Evolutionary conservation across 2,329 filamentous ascomycete species (phyloP).

Genomic region (Cladosporium cucumerinum): DNA sequence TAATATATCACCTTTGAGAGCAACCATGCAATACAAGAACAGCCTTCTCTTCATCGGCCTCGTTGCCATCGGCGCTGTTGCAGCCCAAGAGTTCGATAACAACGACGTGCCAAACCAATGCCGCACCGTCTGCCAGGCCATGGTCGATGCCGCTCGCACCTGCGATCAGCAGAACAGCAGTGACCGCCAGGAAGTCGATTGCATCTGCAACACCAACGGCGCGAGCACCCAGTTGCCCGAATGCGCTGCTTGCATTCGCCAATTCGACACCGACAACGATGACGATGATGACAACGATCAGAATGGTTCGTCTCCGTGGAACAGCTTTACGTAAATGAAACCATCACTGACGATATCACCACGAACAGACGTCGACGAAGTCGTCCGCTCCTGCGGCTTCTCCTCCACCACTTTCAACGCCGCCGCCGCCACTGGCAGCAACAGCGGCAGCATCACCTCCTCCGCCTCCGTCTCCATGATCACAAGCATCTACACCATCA

Average conservation of each 20-base stretch:
- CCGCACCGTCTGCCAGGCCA: constrained; percentile 19
- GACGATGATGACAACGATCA: constrained; percentile 26
- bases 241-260: constrained; percentile 33
- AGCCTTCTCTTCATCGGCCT: constrained; percentile 17
- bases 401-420: constrained; percentile 28
- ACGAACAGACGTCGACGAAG: constrained; percentile 21
- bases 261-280: constrained; percentile 30
- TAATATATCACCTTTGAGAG: not conserved
- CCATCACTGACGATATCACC: not conserved
- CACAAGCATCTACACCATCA: constrained; percentile 7
- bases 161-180: constrained; percentile 13
- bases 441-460: constrained; percentile 8
- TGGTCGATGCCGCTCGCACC: constrained; percentile 26
- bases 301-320: not conserved
- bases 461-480: constrained; percentile 2
- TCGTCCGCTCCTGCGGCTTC: constrained; percentile 33
- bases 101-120: constrained; percentile 33
- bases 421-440: constrained; percentile 9
- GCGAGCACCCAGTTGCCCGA: constrained; percentile 28
- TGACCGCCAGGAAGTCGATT: constrained; percentile 21
- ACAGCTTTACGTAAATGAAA: not conserved
- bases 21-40: constrained; percentile 7
- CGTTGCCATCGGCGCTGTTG: constrained; percentile 18
- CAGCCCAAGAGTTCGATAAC: constrained; percentile 31
- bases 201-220: constrained; percentile 31